A percentile compares a stretch with the other conserved stretches of the same genome.
phyloP scores from a whole-genome alignment of 345 rosid genomes.

The Aurinia saxatilis region DNA sequence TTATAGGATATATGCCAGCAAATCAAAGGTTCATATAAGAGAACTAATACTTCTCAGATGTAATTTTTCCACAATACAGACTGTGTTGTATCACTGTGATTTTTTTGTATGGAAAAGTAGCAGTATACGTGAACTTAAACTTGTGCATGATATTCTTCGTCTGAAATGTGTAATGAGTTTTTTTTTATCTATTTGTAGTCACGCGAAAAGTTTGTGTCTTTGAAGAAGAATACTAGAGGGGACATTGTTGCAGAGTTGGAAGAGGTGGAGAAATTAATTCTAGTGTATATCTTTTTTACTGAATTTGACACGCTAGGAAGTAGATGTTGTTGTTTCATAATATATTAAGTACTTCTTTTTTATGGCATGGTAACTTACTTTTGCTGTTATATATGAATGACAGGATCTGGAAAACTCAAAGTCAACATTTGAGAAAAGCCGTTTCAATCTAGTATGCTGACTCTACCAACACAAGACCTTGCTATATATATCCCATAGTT shows the following conservation, averaged over 20 bases:
- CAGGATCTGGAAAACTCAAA: constrained; percentile 89
- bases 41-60: not conserved
- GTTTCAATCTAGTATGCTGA: constrained; percentile 77
- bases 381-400: not conserved
- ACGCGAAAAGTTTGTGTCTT: constrained; percentile 81
- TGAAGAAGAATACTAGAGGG: constrained; percentile 73
- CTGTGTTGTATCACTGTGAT: not conserved
- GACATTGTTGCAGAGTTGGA: constrained; percentile 76
- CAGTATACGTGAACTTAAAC: not conserved
- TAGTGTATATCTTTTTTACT: not conserved
- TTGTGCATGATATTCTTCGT: not conserved
- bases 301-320: not conserved
- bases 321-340: not conserved
- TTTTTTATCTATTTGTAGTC: constrained; percentile 43
- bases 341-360: not conserved
- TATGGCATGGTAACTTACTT: constrained; percentile 5
- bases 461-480: constrained; percentile 6
- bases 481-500: not conserved
- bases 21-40: not conserved
- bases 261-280: constrained; percentile 48
- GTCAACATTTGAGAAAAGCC: constrained; percentile 84
- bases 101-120: not conserved
- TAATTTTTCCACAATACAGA: not conserved
- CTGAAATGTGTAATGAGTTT: constrained; percentile 13
- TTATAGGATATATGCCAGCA: not conserved